Evolutionary conservation across 2,329 filamentous ascomycete genomes (phyloP), one percentile per base, ranked within the genome.

Genomic region (Didymella arachidicola): DNA sequence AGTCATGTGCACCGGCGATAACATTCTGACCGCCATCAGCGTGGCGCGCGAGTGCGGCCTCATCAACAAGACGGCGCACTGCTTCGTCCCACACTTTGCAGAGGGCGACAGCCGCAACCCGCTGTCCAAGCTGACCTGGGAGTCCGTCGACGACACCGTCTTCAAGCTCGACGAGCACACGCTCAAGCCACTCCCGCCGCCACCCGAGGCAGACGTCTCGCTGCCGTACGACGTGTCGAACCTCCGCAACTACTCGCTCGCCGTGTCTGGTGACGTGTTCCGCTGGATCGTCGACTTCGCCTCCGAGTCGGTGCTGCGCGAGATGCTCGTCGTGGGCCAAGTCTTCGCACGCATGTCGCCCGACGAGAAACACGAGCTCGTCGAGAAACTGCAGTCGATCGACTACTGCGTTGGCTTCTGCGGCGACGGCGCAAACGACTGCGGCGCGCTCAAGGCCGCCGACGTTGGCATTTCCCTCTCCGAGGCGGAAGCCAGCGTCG

Each of bases 281-380:
- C 89, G 95, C 62, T 99, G 95, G 95, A 88, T 98, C 49, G 84
- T 99, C 48, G 94, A 99, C 78, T 98, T 89, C 76, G 94, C 91
- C 0, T 87, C 89, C 0, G 86, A 91, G n/a, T 87, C 91, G 53
- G 84, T 96, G 0, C 81, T 98, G 32, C 88, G 89, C 60, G 75
- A 95, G 83, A 94, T 98, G 88, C 90, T 99, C 53, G 89, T 97
- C 34, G 86, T 86, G 53, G 93, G 94, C 26, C 94, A 95, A 77
- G 92, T 99, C 1, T 99, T 96, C 77, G 96, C 95, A 4, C 90
- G 95, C 67, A 99, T 99, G 95, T 98, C 94, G 1, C 96, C 95
- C 0, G 96, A 99, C 73, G 95, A 99, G 77, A 99, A 99, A 76
- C 93, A 97, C 73, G 96, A 99, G 76, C 82, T 99, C 2, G 93